phyloP scores from a whole-genome alignment of 192 early-diverging fungal species.

The Gryganskiella cystojenkinii region DNA sequence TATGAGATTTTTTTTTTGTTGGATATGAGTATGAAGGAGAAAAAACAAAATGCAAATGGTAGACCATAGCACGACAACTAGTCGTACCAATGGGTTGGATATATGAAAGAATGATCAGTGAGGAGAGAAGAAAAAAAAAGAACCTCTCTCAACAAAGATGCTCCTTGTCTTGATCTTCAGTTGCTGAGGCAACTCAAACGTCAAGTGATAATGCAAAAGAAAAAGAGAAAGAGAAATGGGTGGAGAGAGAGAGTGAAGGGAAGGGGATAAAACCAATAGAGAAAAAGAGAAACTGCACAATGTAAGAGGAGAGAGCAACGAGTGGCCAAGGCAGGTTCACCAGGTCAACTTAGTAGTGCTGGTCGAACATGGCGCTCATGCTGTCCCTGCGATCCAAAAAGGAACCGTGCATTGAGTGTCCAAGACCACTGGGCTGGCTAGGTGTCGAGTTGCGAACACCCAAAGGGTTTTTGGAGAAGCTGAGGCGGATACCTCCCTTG shows the following conservation, averaged over 20 bases:
- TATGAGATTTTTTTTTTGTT: slow-evolving; percentile 9
- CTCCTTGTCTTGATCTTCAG: too few relatives aligned
- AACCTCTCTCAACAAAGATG: too few relatives aligned
- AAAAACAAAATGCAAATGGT: neutral
- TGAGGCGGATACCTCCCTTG: slow-evolving; percentile 93
- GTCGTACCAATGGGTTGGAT: neutral
- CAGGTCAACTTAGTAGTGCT: slow-evolving; percentile 36
- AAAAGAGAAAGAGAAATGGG: neutral
- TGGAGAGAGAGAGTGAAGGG: slow-evolving; percentile 5
- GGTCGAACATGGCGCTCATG: slow-evolving; percentile 54
- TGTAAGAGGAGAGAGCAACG: neutral
- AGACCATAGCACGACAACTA: neutral
- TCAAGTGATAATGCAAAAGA: too few relatives aligned
- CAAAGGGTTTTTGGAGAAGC: slow-evolving; percentile 97
- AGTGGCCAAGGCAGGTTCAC: neutral
- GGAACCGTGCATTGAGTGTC: slow-evolving; percentile 17
- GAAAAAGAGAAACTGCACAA: neutral
- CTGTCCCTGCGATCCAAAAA: slow-evolving; percentile 50
- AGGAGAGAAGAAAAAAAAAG: neutral
- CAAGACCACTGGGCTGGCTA: slow-evolving; percentile 35
- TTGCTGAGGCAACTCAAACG: too few relatives aligned
- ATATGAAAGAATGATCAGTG: neutral
- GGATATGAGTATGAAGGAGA: neutral
- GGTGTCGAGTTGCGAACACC: slow-evolving; percentile 74
- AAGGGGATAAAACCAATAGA: neutral